A percentile compares a stretch with the other conserved stretches of the same genome.
Conservation (phyloP, 176 grass and related monocot genomes). For the Carex cristatella region DNA sequence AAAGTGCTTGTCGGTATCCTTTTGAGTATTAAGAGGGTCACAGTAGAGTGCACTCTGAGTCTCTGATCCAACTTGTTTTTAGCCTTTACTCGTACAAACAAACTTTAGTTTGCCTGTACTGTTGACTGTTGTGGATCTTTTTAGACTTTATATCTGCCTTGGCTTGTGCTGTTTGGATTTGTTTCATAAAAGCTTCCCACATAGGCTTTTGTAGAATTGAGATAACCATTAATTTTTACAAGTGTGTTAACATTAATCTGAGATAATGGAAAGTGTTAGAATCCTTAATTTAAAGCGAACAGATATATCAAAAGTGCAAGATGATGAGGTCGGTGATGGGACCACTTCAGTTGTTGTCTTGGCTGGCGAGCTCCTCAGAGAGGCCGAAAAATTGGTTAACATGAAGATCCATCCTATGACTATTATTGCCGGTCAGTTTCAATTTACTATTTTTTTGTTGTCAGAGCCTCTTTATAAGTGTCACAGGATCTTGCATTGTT, state of each 20-base stretch:
- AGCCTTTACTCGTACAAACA: neutral
- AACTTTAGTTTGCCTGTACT: neutral
- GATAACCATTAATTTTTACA: neutral
- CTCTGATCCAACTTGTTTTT: neutral
- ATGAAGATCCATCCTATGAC: conserved; percentile 98
- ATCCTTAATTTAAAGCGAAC: conserved; percentile 14
- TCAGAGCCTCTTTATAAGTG: neutral
- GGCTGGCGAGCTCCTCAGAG: conserved; percentile 85
- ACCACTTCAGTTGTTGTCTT: conserved; percentile 96
- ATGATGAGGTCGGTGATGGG: conserved; percentile 96
- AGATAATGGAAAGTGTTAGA: neutral
- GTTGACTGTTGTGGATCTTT: neutral
- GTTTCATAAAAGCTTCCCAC: neutral
- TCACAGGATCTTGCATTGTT: conserved; percentile 5
- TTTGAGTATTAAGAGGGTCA: conserved; percentile 23
- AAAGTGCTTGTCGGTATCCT: conserved; percentile 99
- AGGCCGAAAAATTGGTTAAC: conserved; percentile 80
- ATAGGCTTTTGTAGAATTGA: neutral
- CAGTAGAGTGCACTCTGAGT: neutral
- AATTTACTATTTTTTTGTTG: neutral
- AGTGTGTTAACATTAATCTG: neutral
- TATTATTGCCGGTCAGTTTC: conserved; percentile 79
- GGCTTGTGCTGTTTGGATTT: neutral
- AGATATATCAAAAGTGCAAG: conserved; percentile 99
- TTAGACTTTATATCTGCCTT: neutral